Evolutionary conservation across 108 stramenopile species (phyloP), one percentile per base, ranked within the genome.

Genomic region (Cyclotella baltica): DNA sequence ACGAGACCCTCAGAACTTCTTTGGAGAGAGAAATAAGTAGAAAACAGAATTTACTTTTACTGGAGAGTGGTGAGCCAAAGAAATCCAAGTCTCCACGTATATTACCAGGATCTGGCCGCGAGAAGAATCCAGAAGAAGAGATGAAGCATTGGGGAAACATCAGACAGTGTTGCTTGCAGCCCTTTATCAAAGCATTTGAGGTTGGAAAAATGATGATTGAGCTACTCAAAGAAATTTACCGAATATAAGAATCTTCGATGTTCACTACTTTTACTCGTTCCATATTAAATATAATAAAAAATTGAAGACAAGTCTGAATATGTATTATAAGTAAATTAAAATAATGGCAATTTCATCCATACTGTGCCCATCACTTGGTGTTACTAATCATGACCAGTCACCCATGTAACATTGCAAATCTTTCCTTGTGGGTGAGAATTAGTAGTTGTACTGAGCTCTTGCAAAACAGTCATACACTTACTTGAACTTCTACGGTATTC

Each of bases 1-100:
- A 81, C 56, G n/a, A 55, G 51, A 5, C 50, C 13, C 67, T 81
- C 34, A 81, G 67, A 57, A 34, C 55, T 19, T 64, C 73, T 9
- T 62, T 81, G 22, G 73, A 69, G 38, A 40, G 33, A 23, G 80
- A 81, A 70, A 69, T 66, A 61, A 53, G 62, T n/a, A 61, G 55
- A 35, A 70, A 64, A 27, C 31, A 68, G 20, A 69, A 29, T 27
- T 59, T 74, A 27, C 73, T 34, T 29, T 25, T 25, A 27, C 22
- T 55, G 1, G 55, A 55, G 55, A 27, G 25, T 23, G 55, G 55
- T 25, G 25, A 55, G 5, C 1, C 0, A 3, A n/a, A 55, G 55
- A 55, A 55, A 4, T n/a, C n/a, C 55, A n/a, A 23, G 20, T 10
- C 2, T 2, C 25, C 55, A 22, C 4, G 22, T 25, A n/a, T 25